Evolutionary conservation across 257 asterid species (phyloP).

Genomic region (Galeopsis tetrahit): DNA sequence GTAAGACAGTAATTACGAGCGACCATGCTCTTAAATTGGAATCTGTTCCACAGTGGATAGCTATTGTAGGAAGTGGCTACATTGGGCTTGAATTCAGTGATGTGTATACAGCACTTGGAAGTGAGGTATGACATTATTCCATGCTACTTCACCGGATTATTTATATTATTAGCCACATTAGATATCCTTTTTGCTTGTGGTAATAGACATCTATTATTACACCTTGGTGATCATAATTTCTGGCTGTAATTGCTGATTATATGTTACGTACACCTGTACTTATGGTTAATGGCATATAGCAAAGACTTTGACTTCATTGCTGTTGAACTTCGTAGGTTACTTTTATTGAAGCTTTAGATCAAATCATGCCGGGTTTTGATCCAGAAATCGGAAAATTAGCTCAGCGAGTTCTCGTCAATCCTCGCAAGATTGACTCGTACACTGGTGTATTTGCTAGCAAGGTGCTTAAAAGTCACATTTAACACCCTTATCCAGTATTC

Average conservation of each 20-base stretch:
- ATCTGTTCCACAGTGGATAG: constrained; percentile 93
- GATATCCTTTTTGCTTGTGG: constrained; percentile 21
- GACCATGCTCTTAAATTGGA: constrained; percentile 96
- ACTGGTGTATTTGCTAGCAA: constrained; percentile 96
- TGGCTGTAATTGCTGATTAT: constrained; percentile 7
- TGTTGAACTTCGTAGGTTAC: constrained; percentile 66
- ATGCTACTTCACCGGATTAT: constrained; percentile 12
- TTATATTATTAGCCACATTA: constrained; percentile 7
- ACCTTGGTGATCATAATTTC: constrained; percentile 25
- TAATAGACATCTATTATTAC: background rate
- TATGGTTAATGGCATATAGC: constrained; percentile 16
- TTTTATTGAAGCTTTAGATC: constrained; percentile 90
- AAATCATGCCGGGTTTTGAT: constrained; percentile 96
- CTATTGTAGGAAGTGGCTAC: constrained; percentile 96
- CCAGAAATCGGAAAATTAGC: constrained; percentile 95
- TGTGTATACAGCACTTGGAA: constrained; percentile 96
- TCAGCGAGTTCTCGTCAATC: constrained; percentile 83
- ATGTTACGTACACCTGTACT: background rate
- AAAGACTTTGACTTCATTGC: constrained; percentile 41
- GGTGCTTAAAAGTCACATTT: constrained; percentile 51
- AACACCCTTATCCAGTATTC: constrained; percentile 9
- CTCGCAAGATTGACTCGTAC: constrained; percentile 83
- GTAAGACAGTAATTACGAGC: constrained; percentile 92
- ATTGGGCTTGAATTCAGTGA: constrained; percentile 98
- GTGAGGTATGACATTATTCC: constrained; percentile 65